These are phyloP conservation scores for Paspalum notatum DNA, from an alignment of 176 grass and related monocot genomes.

Conservation along the genomic window DNA sequence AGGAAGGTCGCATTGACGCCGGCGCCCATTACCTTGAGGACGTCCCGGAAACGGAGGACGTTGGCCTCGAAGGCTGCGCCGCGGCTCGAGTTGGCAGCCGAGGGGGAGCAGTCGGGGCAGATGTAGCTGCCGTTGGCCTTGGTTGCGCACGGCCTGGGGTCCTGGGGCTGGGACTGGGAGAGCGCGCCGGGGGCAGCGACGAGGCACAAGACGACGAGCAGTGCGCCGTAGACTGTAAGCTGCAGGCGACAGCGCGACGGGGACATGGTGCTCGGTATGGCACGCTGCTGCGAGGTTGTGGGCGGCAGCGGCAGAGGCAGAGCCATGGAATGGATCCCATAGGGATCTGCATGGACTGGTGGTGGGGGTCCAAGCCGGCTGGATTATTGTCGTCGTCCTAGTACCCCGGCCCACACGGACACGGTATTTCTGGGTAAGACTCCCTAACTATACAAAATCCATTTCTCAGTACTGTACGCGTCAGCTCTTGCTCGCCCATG, in stretches of 20 bases:
- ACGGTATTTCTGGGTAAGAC: too few relatives aligned
- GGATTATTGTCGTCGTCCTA: too few relatives aligned
- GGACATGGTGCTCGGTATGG: not conserved
- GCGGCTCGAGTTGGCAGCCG: not conserved
- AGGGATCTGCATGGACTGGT: too few relatives aligned
- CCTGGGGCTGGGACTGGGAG: too few relatives aligned
- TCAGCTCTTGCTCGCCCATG: too few relatives aligned
- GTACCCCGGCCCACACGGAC: too few relatives aligned
- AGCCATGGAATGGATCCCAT: too few relatives aligned
- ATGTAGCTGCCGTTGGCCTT: constrained; percentile 26
- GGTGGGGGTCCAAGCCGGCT: too few relatives aligned
- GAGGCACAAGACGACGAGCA: not conserved
- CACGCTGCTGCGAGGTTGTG: too few relatives aligned
- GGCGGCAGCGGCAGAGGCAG: too few relatives aligned
- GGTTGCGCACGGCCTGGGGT: constrained; percentile 12
- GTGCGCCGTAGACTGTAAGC: not conserved
- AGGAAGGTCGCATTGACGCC: constrained; percentile 20
- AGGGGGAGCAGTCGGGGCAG: constrained; percentile 40
- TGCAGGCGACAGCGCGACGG: not conserved
- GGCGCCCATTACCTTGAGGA: not conserved
- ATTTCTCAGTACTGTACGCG: too few relatives aligned
- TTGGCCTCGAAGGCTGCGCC: constrained; percentile 41
- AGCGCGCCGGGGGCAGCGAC: not conserved
- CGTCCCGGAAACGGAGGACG: constrained; percentile 31
- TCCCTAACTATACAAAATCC: too few relatives aligned